A percentile compares a stretch with the other conserved stretches of the same genome.
Conservation (phyloP, 441 rosid genomes). For the Populus hybrid region DNA sequence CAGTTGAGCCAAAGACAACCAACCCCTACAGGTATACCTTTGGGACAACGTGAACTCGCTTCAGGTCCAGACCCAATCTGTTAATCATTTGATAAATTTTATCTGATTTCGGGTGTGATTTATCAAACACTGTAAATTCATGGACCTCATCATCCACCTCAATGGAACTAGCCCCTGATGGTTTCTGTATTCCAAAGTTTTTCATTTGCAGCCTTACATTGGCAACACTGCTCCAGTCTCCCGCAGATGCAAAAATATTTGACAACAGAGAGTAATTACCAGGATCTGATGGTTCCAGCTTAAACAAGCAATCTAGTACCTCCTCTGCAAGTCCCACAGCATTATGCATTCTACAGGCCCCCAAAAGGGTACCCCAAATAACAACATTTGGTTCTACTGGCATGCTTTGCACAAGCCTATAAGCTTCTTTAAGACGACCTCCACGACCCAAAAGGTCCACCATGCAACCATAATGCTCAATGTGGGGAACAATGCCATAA, state of each 20-base stretch:
- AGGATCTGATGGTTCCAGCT: slow-evolving; percentile 44
- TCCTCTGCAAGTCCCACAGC: slow-evolving; percentile 52
- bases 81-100: slow-evolving; percentile 58
- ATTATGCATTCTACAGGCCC: slow-evolving; percentile 67
- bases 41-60: slow-evolving; percentile 22
- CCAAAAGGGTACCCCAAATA: slow-evolving; percentile 80
- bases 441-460: slow-evolving; percentile 76
- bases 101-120: slow-evolving; percentile 57
- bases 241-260: slow-evolving; percentile 72
- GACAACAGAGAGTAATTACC: slow-evolving; percentile 64
- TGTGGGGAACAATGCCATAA: slow-evolving; percentile 54
- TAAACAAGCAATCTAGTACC: slow-evolving; percentile 36
- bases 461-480: slow-evolving; percentile 86
- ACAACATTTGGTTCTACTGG: slow-evolving; percentile 69
- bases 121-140: slow-evolving; percentile 59
- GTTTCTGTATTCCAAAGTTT: slow-evolving; percentile 50
- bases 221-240: slow-evolving; percentile 68
- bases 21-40: slow-evolving; percentile 22
- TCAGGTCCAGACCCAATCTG: slow-evolving; percentile 39
- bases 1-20: not conserved
- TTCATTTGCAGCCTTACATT: slow-evolving; percentile 59
- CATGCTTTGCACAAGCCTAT: slow-evolving; percentile 57
- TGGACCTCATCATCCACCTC: slow-evolving; percentile 57
- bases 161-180: slow-evolving; percentile 68
- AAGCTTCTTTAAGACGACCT: slow-evolving; percentile 67